Base-by-base conservation (phyloP, 2,329 filamentous ascomycete species). In the Phaeosphaeriaceae sp. region DNA sequence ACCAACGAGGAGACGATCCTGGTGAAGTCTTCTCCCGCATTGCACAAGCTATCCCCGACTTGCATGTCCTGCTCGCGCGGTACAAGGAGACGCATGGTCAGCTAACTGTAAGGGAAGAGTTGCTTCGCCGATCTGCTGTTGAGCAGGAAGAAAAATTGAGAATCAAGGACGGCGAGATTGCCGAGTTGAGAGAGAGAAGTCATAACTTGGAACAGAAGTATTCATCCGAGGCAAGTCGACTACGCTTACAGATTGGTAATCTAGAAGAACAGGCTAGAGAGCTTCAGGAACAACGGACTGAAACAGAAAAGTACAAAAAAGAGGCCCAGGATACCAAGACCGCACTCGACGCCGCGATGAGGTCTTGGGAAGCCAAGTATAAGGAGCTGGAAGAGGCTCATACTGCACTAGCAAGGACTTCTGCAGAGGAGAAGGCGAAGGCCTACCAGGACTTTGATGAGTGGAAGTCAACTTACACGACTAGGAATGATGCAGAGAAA, bases 261-360 rank as follows among this genome's bases (percentile, higher is more conserved):
- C 68, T 82, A 28, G 78, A 83, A 56, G 79, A 81, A 55, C 80
- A 80, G 63, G 73, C 79, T 37, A 79, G 76, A 45, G 79, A 83
- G 51, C 67, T 82, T 20, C 75, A 79, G 53, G 77, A 81, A 42
- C 76, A 69, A 51, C 61, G 81, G 18, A 68, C 67, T 6, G 71
- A 74, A 37, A 74, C 75, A 18, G 76, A 77, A 38, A 78, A 76
- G 42, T 71, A 72, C 42, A 78, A 77, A 50, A 61, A 61, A 30
- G 68, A 74, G 39, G 63, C 65, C n/a, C 61, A 72, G 45, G 64
- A 69, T 28, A 61, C 61, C 9, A 67, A 60, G 39, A 44, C 61
- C 17, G 59, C 61, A 38, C 58, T 72, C 17, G 67, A 70, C 46
- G 64, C 66, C 38, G 61, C 68, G 17, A 74, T 67, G 48, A 65